Percentiles rank a stretch among this genome's conserved stretches.
Conservation (phyloP, 305 asterid species). For the Fraxinus velutina region DNA sequence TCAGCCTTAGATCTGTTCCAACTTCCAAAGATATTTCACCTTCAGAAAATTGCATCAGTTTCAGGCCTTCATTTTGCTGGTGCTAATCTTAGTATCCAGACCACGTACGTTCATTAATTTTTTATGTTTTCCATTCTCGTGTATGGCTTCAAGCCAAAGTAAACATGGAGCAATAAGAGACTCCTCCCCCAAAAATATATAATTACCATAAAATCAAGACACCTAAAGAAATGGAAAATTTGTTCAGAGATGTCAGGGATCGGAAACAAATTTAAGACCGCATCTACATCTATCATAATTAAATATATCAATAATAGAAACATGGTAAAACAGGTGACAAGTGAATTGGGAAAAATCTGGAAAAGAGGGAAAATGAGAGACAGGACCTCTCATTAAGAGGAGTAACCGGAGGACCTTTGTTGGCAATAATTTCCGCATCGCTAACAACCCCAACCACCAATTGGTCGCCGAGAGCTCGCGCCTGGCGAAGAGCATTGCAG, state of each 20-base stretch:
- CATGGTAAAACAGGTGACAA: not conserved
- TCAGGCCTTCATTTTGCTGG: not conserved
- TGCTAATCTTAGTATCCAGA: not conserved
- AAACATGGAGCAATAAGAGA: not conserved
- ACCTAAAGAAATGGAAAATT: not conserved
- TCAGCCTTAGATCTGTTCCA: not conserved
- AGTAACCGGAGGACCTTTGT: conserved; percentile 93
- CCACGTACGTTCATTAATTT: not conserved
- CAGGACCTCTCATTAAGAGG: conserved; percentile 76
- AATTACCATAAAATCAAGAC: not conserved
- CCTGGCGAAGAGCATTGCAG: conserved; percentile 94
- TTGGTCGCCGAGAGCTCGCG: conserved; percentile 92
- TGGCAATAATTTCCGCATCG: conserved; percentile 76
- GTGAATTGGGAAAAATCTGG: conserved; percentile 14
- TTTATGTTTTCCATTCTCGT: not conserved
- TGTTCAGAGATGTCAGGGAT: not conserved
- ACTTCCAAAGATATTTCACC: not conserved
- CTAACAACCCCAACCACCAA: conserved; percentile 92
- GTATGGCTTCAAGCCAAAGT: conserved; percentile 5
- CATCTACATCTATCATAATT: not conserved
- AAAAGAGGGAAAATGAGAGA: not conserved
- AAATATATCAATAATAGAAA: not conserved
- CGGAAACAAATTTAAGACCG: not conserved
- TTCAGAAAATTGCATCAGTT: not conserved
- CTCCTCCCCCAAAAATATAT: not conserved